Evolutionary conservation across 306 rosid genomes (phyloP).

Genomic region (Citrullus amarus): DNA sequence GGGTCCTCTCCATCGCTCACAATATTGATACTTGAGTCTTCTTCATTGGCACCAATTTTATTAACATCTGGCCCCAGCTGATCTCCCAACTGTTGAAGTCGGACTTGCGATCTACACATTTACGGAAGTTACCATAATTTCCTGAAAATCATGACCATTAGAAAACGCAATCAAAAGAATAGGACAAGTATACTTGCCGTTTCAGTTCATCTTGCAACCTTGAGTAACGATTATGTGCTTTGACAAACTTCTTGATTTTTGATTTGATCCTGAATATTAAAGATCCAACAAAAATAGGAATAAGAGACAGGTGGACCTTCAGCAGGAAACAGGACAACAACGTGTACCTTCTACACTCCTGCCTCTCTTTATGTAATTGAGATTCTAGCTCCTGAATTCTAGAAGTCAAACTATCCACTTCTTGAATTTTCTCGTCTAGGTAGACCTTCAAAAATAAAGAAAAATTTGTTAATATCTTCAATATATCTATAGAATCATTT

Average conservation of each 20-base stretch:
- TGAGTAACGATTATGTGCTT: slow-evolving; percentile 42
- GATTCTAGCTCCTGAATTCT: slow-evolving; percentile 81
- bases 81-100: slow-evolving; percentile 66
- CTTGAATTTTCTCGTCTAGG: slow-evolving; percentile 70
- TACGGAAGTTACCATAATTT: slow-evolving; percentile 7
- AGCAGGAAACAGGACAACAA: neutral
- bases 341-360: slow-evolving; percentile 52
- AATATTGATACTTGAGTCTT: slow-evolving; percentile 70
- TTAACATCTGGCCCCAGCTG: slow-evolving; percentile 59
- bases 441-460: slow-evolving; percentile 28
- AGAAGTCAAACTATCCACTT: slow-evolving; percentile 70
- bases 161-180: neutral
- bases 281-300: slow-evolving; percentile 11
- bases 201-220: slow-evolving; percentile 68
- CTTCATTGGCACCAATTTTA: slow-evolving; percentile 53
- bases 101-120: slow-evolving; percentile 56
- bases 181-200: slow-evolving; percentile 31
- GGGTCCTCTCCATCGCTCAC: slow-evolving; percentile 63
- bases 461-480: neutral
- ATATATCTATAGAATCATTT: neutral
- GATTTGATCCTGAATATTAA: slow-evolving; percentile 51
- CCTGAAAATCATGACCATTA: neutral
- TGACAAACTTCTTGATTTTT: slow-evolving; percentile 63
- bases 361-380: slow-evolving; percentile 59
- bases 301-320: neutral